Conservation (phyloP, 768 basidiomycete species). For the Postia placenta region DNA sequence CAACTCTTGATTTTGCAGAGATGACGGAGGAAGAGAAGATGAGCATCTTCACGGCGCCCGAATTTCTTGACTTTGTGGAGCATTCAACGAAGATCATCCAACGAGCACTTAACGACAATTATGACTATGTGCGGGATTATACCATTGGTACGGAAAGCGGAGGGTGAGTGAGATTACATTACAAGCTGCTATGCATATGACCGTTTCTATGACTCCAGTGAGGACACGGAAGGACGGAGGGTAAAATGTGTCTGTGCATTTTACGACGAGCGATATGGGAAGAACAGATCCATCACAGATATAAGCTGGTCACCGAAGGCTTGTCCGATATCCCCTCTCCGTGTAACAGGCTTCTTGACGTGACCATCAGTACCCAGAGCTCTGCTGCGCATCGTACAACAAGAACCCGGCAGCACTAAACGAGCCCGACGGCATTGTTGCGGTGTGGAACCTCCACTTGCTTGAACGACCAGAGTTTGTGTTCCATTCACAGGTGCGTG, state of each 20-base stretch:
- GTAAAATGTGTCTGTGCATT: slow-evolving; percentile 95
- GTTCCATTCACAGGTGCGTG: slow-evolving; percentile 91
- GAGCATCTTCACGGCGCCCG: slow-evolving; percentile 79
- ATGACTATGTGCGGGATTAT: slow-evolving; percentile 97
- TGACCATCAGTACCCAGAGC: slow-evolving; percentile 76
- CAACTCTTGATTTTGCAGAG: slow-evolving; percentile 38
- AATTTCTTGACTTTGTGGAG: slow-evolving; percentile 92
- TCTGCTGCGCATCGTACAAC: slow-evolving; percentile 95
- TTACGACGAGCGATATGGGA: slow-evolving; percentile 84
- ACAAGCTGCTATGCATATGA: background rate
- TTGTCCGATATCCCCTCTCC: slow-evolving; percentile 8
- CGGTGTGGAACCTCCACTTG: slow-evolving; percentile 95
- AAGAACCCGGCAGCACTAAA: slow-evolving; percentile 91
- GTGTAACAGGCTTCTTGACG: background rate
- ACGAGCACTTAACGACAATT: slow-evolving; percentile 88
- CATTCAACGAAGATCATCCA: slow-evolving; percentile 93
- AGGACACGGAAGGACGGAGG: slow-evolving; percentile 84
- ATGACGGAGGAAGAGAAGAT: slow-evolving; percentile 81
- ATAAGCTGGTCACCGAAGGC: slow-evolving; percentile 99
- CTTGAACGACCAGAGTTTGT: slow-evolving; percentile 95
- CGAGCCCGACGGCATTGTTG: slow-evolving; percentile 95
- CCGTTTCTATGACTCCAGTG: slow-evolving; percentile 37
- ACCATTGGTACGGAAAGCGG: slow-evolving; percentile 83
- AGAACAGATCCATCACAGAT: slow-evolving; percentile 92
- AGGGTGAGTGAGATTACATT: slow-evolving; percentile 52